These are phyloP conservation scores for Gnomoniopsis smithogilvyi DNA, from an alignment of 2,329 filamentous ascomycete species.

Conservation along the genomic window DNA sequence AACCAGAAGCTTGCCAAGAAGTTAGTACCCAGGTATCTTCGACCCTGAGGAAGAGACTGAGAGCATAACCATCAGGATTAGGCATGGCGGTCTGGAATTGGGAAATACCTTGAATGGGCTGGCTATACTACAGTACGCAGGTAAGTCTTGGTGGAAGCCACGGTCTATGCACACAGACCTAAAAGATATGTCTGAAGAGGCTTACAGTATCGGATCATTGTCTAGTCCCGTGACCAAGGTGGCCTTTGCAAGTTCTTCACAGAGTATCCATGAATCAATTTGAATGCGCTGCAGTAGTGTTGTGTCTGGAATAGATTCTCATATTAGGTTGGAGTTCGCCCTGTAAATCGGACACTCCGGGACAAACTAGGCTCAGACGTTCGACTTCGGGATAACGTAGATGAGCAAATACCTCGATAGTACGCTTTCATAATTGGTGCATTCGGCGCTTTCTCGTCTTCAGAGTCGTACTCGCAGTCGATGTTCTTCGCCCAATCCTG, in stretches of 20 bases:
- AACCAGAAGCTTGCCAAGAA: neutral
- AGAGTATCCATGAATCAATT: neutral
- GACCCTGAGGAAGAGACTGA: too few species aligned
- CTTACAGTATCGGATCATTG: neutral
- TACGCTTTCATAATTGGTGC: neutral
- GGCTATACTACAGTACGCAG: neutral
- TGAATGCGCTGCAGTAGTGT: neutral
- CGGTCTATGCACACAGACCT: too few species aligned
- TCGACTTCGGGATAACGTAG: neutral
- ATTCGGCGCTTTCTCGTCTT: neutral
- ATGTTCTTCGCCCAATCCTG: neutral
- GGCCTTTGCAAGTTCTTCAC: neutral
- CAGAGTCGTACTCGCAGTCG: neutral
- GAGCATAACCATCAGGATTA: too few species aligned
- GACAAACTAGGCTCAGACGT: neutral
- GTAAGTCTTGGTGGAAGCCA: neutral
- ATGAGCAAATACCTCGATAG: neutral
- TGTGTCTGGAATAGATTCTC: too few species aligned
- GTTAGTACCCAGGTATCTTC: neutral
- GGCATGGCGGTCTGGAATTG: neutral
- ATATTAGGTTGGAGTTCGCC: neutral
- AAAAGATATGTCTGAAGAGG: too few species aligned
- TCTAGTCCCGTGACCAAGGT: neutral
- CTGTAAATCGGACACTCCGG: neutral
- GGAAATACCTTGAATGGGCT: neutral